Base-by-base conservation (phyloP, 2,329 filamentous ascomycete genomes). In the Aureobasidium sp. region DNA sequence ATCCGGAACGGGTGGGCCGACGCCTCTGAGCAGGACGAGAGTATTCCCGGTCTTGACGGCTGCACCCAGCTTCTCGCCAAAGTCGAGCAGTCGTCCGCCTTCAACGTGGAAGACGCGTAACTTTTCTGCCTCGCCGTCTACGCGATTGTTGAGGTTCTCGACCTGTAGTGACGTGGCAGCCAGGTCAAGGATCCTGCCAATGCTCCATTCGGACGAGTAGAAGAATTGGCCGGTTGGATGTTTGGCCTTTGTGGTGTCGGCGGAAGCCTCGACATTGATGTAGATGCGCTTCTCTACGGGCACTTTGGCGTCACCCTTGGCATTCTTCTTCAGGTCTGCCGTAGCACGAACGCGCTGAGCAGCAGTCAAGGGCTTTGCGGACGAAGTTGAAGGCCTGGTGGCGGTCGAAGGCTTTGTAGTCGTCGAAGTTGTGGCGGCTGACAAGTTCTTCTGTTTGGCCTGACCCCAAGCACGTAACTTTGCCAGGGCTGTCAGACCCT, bases 81-180 rank as follows among this genome's bases (percentile, higher is more conserved):
- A 99, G 62, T 94, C 92, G 64, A 99, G 74, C 64, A 99, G 73
- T 61, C 90, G 79, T 0, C 94, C 94, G 0, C 88, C 89, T 70
- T 99, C 92, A 0, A 99, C 89, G 71, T 97, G 92, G 69, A 96
- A 99, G 0, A 99, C 85, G 9, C 94, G 78, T 65, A 99, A 72
- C 73, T 88, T 88, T 62, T 91, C 86, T 70, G 88, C 85, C 75
- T 95, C 90, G 13, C 86, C 81, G 2, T 81, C 82, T 0, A 84
- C 86, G 66, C 87, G 81, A 68, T 95, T 95, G 69, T 95, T 95
- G 64, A 93, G 74, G 66, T 95, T 95, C 69, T 88, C 81, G 9
- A 95, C 85, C 74, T 93, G 89, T 62, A 95, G 72, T 60, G 82
- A 82, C 73, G 83, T 86, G 0, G 90, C 90, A 17, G 90, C 90